phyloP scores from a whole-genome alignment of 345 rosid species.

The Dipteronia sinensis region DNA sequence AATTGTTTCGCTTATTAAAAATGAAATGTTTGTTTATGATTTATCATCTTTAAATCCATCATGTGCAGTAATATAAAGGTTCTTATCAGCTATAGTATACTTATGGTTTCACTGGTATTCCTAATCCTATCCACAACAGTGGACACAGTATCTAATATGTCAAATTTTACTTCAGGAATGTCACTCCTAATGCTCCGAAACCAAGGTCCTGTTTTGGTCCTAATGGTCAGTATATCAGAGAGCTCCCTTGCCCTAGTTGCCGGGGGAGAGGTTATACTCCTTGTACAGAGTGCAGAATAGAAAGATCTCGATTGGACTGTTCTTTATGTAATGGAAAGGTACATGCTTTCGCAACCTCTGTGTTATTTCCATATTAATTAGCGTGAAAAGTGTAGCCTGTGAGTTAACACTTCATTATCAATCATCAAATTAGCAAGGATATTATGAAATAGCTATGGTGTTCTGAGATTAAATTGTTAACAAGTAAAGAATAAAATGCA shows the following conservation, averaged over 20 bases:
- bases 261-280: constrained; percentile 94
- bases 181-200: constrained; percentile 41
- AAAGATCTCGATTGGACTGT: constrained; percentile 71
- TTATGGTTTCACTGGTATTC: constrained; percentile 3
- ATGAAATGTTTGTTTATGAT: neutral
- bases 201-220: constrained; percentile 97
- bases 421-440: neutral
- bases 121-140: neutral
- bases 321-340: constrained; percentile 85
- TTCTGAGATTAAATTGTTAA: too few species aligned
- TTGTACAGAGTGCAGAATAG: constrained; percentile 82
- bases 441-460: neutral
- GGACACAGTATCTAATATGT: neutral
- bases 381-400: neutral
- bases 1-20: neutral
- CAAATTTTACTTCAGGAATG: constrained; percentile 51
- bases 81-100: neutral
- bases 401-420: neutral
- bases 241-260: constrained; percentile 94
- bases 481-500: too few species aligned
- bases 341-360: constrained; percentile 1
- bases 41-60: neutral
- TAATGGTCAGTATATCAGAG: constrained; percentile 84
- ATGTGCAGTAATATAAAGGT: neutral
- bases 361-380: neutral